A percentile compares a stretch with the other conserved stretches of the same genome.
phyloP scores from a whole-genome alignment of 2,329 filamentous ascomycete genomes.

The Aureobasidium sp. region DNA sequence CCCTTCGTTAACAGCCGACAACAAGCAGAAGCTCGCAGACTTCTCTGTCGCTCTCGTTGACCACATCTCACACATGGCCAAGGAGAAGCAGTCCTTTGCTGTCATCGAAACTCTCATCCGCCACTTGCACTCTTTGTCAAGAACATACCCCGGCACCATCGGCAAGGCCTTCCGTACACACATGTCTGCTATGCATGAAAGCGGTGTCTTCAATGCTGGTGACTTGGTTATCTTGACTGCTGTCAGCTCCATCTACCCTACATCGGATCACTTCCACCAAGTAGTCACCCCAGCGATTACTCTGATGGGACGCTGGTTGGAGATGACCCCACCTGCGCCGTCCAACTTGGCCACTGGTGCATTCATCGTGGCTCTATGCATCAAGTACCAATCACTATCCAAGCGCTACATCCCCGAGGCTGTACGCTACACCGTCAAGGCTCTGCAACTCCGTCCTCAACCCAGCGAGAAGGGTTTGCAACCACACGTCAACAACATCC shows the following conservation, averaged over 20 bases:
- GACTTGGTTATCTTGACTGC: conserved; percentile 80
- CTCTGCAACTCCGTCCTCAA: conserved; percentile 42
- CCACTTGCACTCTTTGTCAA: conserved; percentile 86
- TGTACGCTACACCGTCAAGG: conserved; percentile 70
- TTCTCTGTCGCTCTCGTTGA: conserved; percentile 61
- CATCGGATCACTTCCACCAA: conserved; percentile 94
- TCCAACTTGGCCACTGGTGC: conserved; percentile 63
- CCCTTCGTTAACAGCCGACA: conserved; percentile 71
- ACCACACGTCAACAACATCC: conserved; percentile 57
- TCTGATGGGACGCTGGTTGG: conserved; percentile 73
- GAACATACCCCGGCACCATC: conserved; percentile 72
- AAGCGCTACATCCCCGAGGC: conserved; percentile 87
- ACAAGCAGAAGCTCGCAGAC: conserved; percentile 70
- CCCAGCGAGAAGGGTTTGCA: conserved; percentile 39
- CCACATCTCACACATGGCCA: conserved; percentile 51
- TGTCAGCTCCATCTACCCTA: conserved; percentile 77
- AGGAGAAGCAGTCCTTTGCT: conserved; percentile 45
- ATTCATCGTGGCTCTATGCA: conserved; percentile 66
- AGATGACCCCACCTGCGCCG: conserved; percentile 60
- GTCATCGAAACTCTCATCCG: conserved; percentile 73
- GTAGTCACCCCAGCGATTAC: conserved; percentile 86
- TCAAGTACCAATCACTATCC: conserved; percentile 75
- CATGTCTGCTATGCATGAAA: conserved; percentile 48
- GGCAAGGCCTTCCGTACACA: conserved; percentile 68
- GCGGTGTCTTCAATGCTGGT: conserved; percentile 50